phyloP scores from a whole-genome alignment of 2,329 filamentous ascomycete species.

The Fusarium continuum region DNA sequence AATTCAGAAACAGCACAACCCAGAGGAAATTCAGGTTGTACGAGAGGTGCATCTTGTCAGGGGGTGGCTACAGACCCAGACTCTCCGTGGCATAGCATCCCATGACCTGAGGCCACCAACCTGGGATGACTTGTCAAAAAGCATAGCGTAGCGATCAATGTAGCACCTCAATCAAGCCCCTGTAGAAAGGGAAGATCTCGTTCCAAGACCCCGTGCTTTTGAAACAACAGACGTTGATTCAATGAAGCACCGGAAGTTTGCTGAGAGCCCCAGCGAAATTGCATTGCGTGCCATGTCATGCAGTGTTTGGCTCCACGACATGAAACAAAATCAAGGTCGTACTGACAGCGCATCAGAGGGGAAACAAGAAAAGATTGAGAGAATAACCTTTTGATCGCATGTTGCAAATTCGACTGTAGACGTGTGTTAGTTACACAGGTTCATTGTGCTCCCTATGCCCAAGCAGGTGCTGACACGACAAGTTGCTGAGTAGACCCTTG shows the following conservation, averaged over 20 bases:
- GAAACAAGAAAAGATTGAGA: conserved; percentile 2
- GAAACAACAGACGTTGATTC: conserved; percentile 22
- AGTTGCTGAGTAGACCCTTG: neutral
- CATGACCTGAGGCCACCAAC: conserved; percentile 16
- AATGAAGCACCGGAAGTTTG: conserved; percentile 10
- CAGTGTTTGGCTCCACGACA: conserved; percentile 41
- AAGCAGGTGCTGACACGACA: conserved; percentile 33
- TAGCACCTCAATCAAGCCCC: neutral
- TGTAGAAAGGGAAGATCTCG: neutral
- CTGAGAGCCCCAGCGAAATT: conserved; percentile 31
- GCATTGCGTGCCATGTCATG: conserved; percentile 33
- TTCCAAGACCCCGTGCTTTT: conserved; percentile 10
- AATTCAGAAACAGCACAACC: conserved; percentile 17
- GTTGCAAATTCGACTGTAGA: conserved; percentile 2
- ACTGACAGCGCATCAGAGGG: conserved; percentile 42
- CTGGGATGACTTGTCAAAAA: conserved; percentile 8
- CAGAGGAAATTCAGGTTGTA: conserved; percentile 12
- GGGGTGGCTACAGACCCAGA: conserved; percentile 25
- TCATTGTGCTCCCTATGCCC: conserved; percentile 7
- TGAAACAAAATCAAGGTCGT: conserved; percentile 31
- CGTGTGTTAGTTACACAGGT: neutral
- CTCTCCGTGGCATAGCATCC: neutral
- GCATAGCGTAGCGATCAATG: neutral
- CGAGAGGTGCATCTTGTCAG: conserved; percentile 24
- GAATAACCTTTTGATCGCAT: conserved; percentile 2